A percentile compares a stretch with the other conserved stretches of the same genome.
phyloP scores from a whole-genome alignment of 2,329 filamentous ascomycete species.

The Neofusicoccum umdonicola region DNA sequence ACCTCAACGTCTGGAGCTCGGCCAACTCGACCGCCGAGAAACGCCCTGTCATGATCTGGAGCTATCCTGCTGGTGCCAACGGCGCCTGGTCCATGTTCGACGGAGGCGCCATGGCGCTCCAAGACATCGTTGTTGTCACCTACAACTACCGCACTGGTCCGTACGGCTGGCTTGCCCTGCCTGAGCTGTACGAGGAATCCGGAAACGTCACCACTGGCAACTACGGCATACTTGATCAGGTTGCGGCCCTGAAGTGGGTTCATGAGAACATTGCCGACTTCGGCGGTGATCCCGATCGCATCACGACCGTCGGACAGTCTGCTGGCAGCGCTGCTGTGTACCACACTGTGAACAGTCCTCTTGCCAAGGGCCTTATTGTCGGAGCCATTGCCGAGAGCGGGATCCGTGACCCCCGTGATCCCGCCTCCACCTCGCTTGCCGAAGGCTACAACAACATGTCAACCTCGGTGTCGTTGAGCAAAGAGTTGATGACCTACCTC shows the following conservation, averaged over 20 bases:
- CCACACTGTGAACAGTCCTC: slow-evolving; percentile 28
- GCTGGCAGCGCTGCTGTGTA: slow-evolving; percentile 14
- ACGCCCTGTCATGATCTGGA: slow-evolving; percentile 27
- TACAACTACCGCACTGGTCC: slow-evolving; percentile 25
- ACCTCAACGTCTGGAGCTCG: slow-evolving; percentile 33
- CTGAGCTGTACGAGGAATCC: slow-evolving; percentile 23
- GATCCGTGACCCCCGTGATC: slow-evolving; percentile 26
- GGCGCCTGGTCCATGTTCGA: neutral
- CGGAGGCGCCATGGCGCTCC: slow-evolving; percentile 12
- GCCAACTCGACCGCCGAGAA: slow-evolving; percentile 26
- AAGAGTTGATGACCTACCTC: neutral
- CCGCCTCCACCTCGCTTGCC: slow-evolving; percentile 3
- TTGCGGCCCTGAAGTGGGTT: slow-evolving; percentile 38
- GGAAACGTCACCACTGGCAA: slow-evolving; percentile 29
- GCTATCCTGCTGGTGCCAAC: slow-evolving; percentile 15
- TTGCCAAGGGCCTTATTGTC: slow-evolving; percentile 26
- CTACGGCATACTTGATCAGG: slow-evolving; percentile 28
- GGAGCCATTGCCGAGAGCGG: slow-evolving; percentile 29
- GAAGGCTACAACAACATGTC: slow-evolving; percentile 3
- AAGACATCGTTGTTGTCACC: slow-evolving; percentile 19
- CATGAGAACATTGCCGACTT: slow-evolving; percentile 36
- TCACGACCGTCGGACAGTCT: slow-evolving; percentile 40
- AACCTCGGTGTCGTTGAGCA: slow-evolving; percentile 7
- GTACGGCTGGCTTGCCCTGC: slow-evolving; percentile 22
- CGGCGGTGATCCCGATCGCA: slow-evolving; percentile 33